Percentiles rank a stretch among this genome's conserved stretches.
phyloP scores from a whole-genome alignment of 768 basidiomycete species.

The Hortiboletus flavorubellus region DNA sequence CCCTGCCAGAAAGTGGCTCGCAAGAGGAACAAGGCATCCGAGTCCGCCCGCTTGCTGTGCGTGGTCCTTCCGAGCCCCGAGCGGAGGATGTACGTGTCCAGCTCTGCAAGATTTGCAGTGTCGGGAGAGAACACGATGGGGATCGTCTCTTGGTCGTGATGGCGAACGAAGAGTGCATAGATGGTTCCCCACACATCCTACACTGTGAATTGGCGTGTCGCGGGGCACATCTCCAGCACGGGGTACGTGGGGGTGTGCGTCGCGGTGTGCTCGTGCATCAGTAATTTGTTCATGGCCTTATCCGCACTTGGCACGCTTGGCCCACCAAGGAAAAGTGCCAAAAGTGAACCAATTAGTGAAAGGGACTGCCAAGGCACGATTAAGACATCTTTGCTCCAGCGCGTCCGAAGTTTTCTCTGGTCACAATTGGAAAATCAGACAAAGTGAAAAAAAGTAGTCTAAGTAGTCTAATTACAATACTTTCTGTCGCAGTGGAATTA shows the following conservation, averaged over 20 bases:
- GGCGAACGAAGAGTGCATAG: constrained; percentile 40
- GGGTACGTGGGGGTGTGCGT: constrained; percentile 20
- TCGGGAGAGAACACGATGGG: constrained; percentile 34
- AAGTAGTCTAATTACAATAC: too few species aligned
- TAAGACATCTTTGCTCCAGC: too few species aligned
- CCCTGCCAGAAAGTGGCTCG: constrained; percentile 50
- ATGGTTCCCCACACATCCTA: constrained; percentile 40
- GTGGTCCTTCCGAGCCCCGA: constrained; percentile 35
- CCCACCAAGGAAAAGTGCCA: too few species aligned
- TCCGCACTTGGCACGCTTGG: too few species aligned
- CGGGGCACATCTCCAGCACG: constrained; percentile 13
- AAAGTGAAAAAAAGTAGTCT: too few species aligned
- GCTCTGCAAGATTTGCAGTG: constrained; percentile 30
- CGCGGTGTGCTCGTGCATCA: constrained; percentile 12
- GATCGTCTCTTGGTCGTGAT: constrained; percentile 39
- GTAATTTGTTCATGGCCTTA: too few species aligned
- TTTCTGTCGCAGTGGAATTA: too few species aligned
- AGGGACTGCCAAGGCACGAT: too few species aligned
- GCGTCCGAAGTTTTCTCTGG: too few species aligned
- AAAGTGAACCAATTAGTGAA: too few species aligned
- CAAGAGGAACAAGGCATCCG: constrained; percentile 34
- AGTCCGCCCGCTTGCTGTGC: background rate
- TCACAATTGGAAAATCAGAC: too few species aligned
- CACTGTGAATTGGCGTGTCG: constrained; percentile 17
- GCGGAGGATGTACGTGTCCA: constrained; percentile 36